Base-by-base conservation (phyloP, 176 grass and related monocot species). In the Phyllostachys edulis region DNA sequence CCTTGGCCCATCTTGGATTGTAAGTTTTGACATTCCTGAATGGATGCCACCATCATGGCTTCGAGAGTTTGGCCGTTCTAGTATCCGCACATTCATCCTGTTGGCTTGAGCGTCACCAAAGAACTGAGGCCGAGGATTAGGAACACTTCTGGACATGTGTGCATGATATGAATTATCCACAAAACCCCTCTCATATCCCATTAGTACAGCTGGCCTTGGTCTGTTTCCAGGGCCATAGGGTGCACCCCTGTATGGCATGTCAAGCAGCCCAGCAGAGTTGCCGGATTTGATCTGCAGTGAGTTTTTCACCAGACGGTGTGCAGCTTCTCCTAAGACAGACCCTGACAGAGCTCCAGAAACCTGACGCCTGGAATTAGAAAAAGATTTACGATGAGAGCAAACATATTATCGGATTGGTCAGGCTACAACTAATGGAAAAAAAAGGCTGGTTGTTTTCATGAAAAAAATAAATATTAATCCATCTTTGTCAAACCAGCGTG, bases 261-360 rank as follows among this genome's bases (percentile, higher is more conserved):
- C 91, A 85, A 99, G 69, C 69, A 94, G 40, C 42, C 83, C 91
- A 63, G 87, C 84, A 87, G 87, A 80, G 47, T 39, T 89, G 81
- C 86, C 83, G 29, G 93, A 88, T 88, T 85, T 99, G 4, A 87
- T 90, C 84, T 99, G 93, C 39, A 99, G 80, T 50, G 96, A 96
- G 60, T 99, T 96, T 94, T 87, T 99, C 46, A 99, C 80, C 57
- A 99, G 89, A 69, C 96, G 91, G 82, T 99, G 96, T 71, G 96
- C 93, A 75, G 93, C 96, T 84, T 84, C 88, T 79, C 93, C 96
- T 69, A 99, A 85, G 65, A 94, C 73, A 89, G 87, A 90, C 26
- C 93, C 93, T 69, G 93, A 94, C 23, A 99, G 90, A 69, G 91
- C 93, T 75, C 96, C 96, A 64, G 78, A 87, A 63, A 99, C 89